phyloP scores from a whole-genome alignment of 164 flowering plant species.

The Cinnamomum chago region DNA sequence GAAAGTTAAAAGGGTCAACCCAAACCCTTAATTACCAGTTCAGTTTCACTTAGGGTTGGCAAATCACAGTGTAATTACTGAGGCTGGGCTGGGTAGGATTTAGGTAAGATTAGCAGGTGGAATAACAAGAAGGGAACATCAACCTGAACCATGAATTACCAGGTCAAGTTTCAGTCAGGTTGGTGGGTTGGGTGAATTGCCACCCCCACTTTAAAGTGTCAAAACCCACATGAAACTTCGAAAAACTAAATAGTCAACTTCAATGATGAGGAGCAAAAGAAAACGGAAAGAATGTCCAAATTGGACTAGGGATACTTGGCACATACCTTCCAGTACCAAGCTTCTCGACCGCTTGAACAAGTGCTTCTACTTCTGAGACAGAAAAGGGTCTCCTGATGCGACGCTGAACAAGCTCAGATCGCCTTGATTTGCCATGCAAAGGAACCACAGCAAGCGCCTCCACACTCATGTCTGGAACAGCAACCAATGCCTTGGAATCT shows the following conservation, averaged over 20 bases:
- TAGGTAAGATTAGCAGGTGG: too few relatives aligned
- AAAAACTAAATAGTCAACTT: not conserved
- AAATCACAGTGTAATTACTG: too few relatives aligned
- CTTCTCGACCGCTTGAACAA: constrained; percentile 96
- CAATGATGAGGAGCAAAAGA: not conserved
- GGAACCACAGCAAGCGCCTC: constrained; percentile 67
- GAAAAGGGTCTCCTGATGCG: constrained; percentile 93
- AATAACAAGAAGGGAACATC: too few relatives aligned
- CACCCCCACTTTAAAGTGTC: too few relatives aligned
- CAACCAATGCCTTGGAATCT: constrained; percentile 63
- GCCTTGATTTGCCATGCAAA: constrained; percentile 50
- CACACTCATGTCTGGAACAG: constrained; percentile 42
- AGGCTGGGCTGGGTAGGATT: too few relatives aligned
- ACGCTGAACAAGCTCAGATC: constrained; percentile 73
- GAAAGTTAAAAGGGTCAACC: too few relatives aligned
- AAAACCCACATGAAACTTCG: too few relatives aligned
- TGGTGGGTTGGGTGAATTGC: too few relatives aligned
- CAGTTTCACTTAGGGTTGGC: too few relatives aligned
- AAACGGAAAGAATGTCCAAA: not conserved
- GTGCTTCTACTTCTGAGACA: constrained; percentile 94
- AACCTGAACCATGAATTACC: too few relatives aligned
- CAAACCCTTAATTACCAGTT: too few relatives aligned
- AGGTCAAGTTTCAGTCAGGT: too few relatives aligned
- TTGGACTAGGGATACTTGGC: not conserved
- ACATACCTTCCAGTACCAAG: constrained; percentile 97